phyloP scores from a whole-genome alignment of 129 eudicot genomes.

The Saussurea involucrata region DNA sequence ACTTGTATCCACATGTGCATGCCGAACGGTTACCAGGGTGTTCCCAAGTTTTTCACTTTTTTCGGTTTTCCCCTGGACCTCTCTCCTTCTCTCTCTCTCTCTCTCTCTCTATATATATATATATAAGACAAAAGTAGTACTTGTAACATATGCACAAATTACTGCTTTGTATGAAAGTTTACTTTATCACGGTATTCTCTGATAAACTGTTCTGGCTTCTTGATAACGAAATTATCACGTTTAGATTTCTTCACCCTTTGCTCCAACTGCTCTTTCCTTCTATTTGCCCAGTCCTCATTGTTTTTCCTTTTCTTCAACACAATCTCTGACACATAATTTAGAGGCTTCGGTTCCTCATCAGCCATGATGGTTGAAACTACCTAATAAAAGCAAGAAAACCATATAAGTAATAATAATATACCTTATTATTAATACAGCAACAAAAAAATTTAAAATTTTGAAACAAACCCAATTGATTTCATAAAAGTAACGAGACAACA shows the following conservation, averaged over 20 bases:
- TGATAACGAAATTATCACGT: conserved; percentile 37
- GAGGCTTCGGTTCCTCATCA: conserved; percentile 34
- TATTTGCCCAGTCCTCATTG: conserved; percentile 70
- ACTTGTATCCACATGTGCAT: no score
- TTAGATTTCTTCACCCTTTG: conserved; percentile 48
- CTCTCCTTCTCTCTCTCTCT: neutral
- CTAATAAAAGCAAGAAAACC: neutral
- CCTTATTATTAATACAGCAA: no score
- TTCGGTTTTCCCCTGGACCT: no score
- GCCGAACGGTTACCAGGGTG: no score
- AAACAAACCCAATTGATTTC: no score
- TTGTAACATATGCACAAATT: neutral
- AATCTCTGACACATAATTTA: conserved; percentile 55
- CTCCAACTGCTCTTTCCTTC: conserved; percentile 56
- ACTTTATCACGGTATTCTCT: conserved; percentile 58
- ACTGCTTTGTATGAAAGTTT: neutral
- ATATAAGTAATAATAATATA: neutral
- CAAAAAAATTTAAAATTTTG: no score
- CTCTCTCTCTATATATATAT: neutral
- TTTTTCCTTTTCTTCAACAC: conserved; percentile 70
- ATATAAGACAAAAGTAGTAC: neutral
- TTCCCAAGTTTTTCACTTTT: no score
- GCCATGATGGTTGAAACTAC: conserved; percentile 27
- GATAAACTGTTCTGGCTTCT: conserved; percentile 64
- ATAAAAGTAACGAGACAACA: no score